Percentiles rank a stretch among this genome's conserved stretches.
These are phyloP conservation scores for Aspergillus avenaceus DNA, from an alignment of 495 filamentous ascomycete species.

Conservation along the genomic window DNA sequence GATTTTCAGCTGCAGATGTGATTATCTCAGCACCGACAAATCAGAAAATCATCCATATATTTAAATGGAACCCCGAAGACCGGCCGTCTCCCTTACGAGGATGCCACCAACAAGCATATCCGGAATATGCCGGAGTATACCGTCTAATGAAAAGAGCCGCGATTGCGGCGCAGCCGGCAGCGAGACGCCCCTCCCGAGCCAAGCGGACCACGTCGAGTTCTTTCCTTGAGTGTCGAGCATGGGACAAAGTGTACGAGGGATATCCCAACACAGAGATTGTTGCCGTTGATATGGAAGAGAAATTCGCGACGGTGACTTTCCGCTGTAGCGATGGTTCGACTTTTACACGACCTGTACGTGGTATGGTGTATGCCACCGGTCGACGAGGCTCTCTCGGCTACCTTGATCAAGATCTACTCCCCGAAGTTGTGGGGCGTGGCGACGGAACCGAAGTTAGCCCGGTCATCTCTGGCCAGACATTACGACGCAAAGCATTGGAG, in stretches of 20 bases:
- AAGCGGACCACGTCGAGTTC: slow-evolving; percentile 38
- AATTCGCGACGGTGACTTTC: slow-evolving; percentile 41
- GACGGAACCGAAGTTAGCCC: slow-evolving; percentile 18
- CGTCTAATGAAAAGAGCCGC: slow-evolving; percentile 58
- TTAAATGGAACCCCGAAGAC: slow-evolving; percentile 55
- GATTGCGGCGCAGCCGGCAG: slow-evolving; percentile 16
- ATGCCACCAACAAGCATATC: slow-evolving; percentile 63
- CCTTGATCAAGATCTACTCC: slow-evolving; percentile 43
- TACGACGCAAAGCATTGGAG: slow-evolving; percentile 50
- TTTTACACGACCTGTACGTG: slow-evolving; percentile 41
- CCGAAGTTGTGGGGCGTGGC: slow-evolving; percentile 42
- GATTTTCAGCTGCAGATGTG: slow-evolving; percentile 61
- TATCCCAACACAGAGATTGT: slow-evolving; percentile 53
- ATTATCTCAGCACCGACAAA: slow-evolving; percentile 51
- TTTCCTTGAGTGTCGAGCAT: slow-evolving; percentile 43
- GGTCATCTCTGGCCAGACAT: slow-evolving; percentile 50
- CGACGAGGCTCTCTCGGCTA: slow-evolving; percentile 57
- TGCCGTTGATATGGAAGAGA: slow-evolving; percentile 30
- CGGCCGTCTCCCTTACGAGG: slow-evolving; percentile 55
- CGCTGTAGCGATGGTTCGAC: slow-evolving; percentile 40
- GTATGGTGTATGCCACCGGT: slow-evolving; percentile 58
- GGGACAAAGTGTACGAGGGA: slow-evolving; percentile 55
- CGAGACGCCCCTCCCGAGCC: slow-evolving; percentile 20
- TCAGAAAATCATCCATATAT: slow-evolving; percentile 58
- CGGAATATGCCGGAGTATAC: slow-evolving; percentile 63